Evolutionary conservation across 2,329 filamentous ascomycete species (phyloP), one percentile per base, ranked within the genome.

Genomic region (Arachnopeziza araneosa): DNA sequence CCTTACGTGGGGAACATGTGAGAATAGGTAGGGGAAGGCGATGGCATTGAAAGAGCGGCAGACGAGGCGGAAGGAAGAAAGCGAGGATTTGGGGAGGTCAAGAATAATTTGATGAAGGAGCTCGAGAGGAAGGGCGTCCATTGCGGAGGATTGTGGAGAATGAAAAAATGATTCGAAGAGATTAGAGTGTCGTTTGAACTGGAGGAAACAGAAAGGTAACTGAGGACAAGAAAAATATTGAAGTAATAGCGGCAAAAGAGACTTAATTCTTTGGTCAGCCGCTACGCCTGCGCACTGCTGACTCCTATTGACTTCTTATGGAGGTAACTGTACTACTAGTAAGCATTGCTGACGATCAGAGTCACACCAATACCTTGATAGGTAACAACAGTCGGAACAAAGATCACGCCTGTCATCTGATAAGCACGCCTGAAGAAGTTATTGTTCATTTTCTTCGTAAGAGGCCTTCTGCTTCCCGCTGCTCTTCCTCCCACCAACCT

Each of bases 401-500:
- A 30, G 26, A n/a, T n/a, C 26, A 5, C 9, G 26, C 4, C 26
- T 30, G 9, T n/a, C n/a, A 14, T 19, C 36, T 12, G 36, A 7
- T 44, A 44, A 19, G 17, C 36, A 14, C 10, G 10, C 36, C 36
- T n/a, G n/a, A n/a, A n/a, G n/a, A n/a, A n/a, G n/a, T n/a, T n/a
- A n/a, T n/a, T 14, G 58, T 14, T 66, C 55, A 67, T 56, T 61
- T 68, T 56, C 63, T 64, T 52, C 65, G 58, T 22, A 71, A 55
- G 10, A 68, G 53, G 10, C 66, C 67, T 53, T 72, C 68, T 1
- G 69, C 69, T 23, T 68, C 68, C 24, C 60, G 60, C 36, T 68
- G 68, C 75, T 87, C 85, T 22, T 83, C 79, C 54, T 68, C 69
- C 82, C 82, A 87, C 84, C 84, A 87, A 61, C 76, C 73, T 70